Evolutionary conservation across 148 eudicot species (phyloP).

Genomic region (Tetragonia tetragonoides): DNA sequence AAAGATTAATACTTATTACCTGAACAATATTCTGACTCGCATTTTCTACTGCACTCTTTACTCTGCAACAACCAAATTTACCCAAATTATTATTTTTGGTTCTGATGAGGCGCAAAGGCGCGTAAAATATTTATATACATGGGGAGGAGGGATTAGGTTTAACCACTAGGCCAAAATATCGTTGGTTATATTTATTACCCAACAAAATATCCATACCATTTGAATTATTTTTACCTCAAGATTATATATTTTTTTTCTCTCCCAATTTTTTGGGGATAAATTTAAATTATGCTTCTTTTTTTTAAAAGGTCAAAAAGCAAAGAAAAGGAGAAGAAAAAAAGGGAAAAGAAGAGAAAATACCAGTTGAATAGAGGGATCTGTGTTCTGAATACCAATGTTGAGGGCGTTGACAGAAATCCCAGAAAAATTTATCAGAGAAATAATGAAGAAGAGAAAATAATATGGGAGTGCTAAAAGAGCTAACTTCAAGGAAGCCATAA

Average conservation of each 20-base stretch:
- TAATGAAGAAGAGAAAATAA: slow-evolving; percentile 17
- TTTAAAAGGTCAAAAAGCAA: background rate
- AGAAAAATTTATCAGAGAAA: slow-evolving; percentile 7
- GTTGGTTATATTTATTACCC: background rate
- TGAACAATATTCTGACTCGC: slow-evolving; percentile 69
- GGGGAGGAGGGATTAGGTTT: too few relatives aligned
- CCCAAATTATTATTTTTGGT: too few relatives aligned
- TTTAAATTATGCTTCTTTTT: too few relatives aligned
- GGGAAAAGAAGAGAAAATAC: slow-evolving; percentile 26
- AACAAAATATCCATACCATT: background rate
- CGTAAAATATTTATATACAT: too few relatives aligned
- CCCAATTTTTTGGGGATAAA: too few relatives aligned
- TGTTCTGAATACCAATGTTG: slow-evolving; percentile 46
- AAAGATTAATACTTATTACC: slow-evolving; percentile 22
- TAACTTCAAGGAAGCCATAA: slow-evolving; percentile 25
- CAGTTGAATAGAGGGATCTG: slow-evolving; percentile 34
- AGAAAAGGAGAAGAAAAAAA: background rate
- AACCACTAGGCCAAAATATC: too few relatives aligned
- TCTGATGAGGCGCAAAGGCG: too few relatives aligned
- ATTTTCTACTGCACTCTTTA: slow-evolving; percentile 59
- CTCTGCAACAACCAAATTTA: slow-evolving; percentile 29
- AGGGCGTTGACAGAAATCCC: slow-evolving; percentile 41
- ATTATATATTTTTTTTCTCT: too few relatives aligned
- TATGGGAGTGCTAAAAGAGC: slow-evolving; percentile 18
- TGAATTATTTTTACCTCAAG: background rate